Evolutionary conservation across 2,329 filamentous ascomycete species (phyloP).

Genomic region (Achaetomium macrosporum): DNA sequence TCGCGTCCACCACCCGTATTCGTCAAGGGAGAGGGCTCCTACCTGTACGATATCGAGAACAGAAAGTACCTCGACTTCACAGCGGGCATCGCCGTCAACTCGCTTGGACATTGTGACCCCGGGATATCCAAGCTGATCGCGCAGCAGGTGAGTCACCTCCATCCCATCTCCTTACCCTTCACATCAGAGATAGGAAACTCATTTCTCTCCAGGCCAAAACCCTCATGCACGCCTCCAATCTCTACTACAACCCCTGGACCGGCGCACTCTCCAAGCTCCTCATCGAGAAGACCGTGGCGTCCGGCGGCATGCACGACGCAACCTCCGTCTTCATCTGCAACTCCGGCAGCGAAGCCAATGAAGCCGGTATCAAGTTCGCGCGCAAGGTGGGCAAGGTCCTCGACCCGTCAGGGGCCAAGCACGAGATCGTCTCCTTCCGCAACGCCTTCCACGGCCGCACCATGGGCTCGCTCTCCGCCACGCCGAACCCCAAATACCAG

Average conservation of each 20-base stretch:
- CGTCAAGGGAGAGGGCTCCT: constrained; percentile 77
- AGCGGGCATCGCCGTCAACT: constrained; percentile 91
- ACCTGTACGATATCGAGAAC: constrained; percentile 86
- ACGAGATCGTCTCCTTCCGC: constrained; percentile 84
- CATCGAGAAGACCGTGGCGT: constrained; percentile 71
- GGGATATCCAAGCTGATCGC: constrained; percentile 69
- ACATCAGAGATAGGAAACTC: not conserved
- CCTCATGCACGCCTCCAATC: constrained; percentile 86
- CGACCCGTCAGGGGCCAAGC: constrained; percentile 66
- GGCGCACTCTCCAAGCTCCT: constrained; percentile 81
- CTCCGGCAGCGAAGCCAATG: constrained; percentile 94
- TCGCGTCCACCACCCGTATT: constrained; percentile 86
- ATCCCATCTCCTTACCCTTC: not conserved
- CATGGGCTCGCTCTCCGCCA: constrained; percentile 92
- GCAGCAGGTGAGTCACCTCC: constrained; percentile 54
- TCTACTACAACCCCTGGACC: constrained; percentile 97
- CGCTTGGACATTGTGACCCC: constrained; percentile 82
- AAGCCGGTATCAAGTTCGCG: constrained; percentile 95
- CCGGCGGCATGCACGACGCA: constrained; percentile 76
- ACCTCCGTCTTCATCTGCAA: constrained; percentile 88
- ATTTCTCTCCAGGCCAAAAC: constrained; percentile 52
- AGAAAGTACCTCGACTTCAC: constrained; percentile 90
- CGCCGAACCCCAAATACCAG: constrained; percentile 97
- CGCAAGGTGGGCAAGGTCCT: constrained; percentile 78
- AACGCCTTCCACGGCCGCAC: constrained; percentile 94